Conservation (phyloP, 306 rosid species). For the Mucuna pruriens region DNA sequence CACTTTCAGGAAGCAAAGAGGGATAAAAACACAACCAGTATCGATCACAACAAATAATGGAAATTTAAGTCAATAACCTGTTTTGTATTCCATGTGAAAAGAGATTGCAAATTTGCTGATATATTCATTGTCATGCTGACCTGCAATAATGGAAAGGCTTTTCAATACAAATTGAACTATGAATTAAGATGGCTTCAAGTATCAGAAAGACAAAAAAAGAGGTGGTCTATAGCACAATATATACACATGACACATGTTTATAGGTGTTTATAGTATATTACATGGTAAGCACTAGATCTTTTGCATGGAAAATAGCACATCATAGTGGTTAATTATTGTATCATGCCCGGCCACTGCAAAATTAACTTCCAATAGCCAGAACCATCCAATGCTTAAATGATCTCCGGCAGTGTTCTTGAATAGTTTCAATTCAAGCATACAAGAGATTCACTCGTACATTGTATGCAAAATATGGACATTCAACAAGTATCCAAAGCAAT, state of each 20-base stretch:
- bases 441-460: background rate
- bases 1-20: background rate
- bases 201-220: background rate
- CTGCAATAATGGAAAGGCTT: conserved; percentile 54
- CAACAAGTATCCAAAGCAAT: background rate
- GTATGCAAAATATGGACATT: background rate
- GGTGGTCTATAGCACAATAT: background rate
- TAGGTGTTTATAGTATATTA: background rate
- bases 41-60: background rate
- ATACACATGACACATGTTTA: background rate
- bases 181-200: background rate
- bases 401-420: background rate
- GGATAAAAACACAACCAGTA: background rate
- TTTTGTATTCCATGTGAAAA: conserved; percentile 93
- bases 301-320: background rate
- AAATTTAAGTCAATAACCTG: conserved; percentile 63
- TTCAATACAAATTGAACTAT: conserved; percentile 8
- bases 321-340: background rate
- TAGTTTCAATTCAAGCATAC: conserved; percentile 1
- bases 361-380: background rate
- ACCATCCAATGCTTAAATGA: background rate
- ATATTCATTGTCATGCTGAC: conserved; percentile 84
- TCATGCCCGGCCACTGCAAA: background rate
- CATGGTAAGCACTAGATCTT: background rate
- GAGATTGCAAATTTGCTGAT: conserved; percentile 85